A percentile compares a stretch with the other conserved stretches of the same genome.
Conservation (phyloP, 2,329 filamentous ascomycete species). For the Gaeumannomyces sp. region DNA sequence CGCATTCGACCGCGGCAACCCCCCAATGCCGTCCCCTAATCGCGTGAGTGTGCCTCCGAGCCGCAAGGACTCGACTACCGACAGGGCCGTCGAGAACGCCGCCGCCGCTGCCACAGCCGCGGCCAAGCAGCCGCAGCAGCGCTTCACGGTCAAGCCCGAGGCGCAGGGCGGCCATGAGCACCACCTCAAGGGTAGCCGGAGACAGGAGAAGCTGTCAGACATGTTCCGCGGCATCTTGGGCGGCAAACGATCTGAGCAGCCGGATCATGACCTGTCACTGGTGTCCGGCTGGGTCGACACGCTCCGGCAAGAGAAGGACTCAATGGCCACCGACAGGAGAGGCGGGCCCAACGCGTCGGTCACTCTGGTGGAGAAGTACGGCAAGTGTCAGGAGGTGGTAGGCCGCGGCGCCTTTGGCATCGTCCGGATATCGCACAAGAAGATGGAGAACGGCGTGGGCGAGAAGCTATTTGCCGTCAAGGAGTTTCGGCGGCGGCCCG, state of each 20-base stretch:
- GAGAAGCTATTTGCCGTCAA: constrained; percentile 97
- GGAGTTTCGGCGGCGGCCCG: constrained; percentile 89
- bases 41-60: constrained; percentile 23
- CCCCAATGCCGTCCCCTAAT: constrained; percentile 18
- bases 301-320: constrained; percentile 79
- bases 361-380: constrained; percentile 91
- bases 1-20: constrained; percentile 20
- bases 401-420: constrained; percentile 96
- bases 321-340: constrained; percentile 68
- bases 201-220: constrained; percentile 91
- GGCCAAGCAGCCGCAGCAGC: constrained; percentile 36
- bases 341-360: constrained; percentile 66
- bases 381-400: constrained; percentile 95
- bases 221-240: constrained; percentile 85
- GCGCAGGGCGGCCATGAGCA: constrained; percentile 73
- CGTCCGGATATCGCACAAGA: constrained; percentile 95
- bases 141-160: constrained; percentile 45
- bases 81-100: constrained; percentile 30
- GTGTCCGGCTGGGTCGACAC: constrained; percentile 97
- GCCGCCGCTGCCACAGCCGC: constrained; percentile 24
- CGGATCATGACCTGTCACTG: constrained; percentile 64
- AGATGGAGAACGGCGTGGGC: constrained; percentile 68
- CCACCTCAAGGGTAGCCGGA: constrained; percentile 78
- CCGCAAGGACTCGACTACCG: constrained; percentile 38
- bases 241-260: constrained; percentile 71